phyloP scores from a whole-genome alignment of 441 rosid genomes.

The Hypseocharis bilobata region DNA sequence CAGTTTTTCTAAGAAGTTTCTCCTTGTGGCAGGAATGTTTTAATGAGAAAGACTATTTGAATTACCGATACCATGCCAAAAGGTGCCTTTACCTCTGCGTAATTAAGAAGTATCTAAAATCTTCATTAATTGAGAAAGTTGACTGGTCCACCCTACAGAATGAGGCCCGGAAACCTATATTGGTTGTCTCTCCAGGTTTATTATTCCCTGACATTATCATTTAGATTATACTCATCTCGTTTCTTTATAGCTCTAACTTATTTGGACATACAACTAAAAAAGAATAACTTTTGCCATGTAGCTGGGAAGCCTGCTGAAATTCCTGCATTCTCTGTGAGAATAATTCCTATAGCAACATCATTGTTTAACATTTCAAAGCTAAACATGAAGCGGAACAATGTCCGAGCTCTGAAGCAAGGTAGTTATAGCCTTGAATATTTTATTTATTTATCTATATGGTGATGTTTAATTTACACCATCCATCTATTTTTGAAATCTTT shows the following conservation, averaged over 20 bases:
- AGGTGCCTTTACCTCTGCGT: conserved; percentile 71
- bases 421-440: conserved; percentile 14
- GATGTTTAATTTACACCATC: conserved; percentile 9
- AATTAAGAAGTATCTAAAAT: conserved; percentile 51
- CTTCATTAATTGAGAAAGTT: conserved; percentile 41
- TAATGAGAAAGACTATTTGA: conserved; percentile 66
- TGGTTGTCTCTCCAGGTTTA: conserved; percentile 67
- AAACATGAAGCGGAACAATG: conserved; percentile 56
- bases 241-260: not conserved
- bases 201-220: conserved; percentile 1
- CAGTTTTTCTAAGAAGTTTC: not conserved
- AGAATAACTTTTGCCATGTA: conserved; percentile 23
- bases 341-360: conserved; percentile 65
- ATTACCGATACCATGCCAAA: conserved; percentile 82
- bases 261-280: conserved; percentile 10
- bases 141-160: conserved; percentile 76
- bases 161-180: conserved; percentile 76
- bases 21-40: conserved; percentile 59
- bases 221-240: not conserved
- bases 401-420: conserved; percentile 62
- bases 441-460: conserved; percentile 1
- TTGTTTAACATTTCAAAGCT: conserved; percentile 57
- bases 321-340: conserved; percentile 50
- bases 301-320: conserved; percentile 42
- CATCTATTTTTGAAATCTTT: conserved; percentile 16